A percentile compares a stretch with the other conserved stretches of the same genome.
Evolutionary conservation across 2,329 filamentous ascomycete species (phyloP).

Genomic region (Parasarocladium wereldwijsianum): DNA sequence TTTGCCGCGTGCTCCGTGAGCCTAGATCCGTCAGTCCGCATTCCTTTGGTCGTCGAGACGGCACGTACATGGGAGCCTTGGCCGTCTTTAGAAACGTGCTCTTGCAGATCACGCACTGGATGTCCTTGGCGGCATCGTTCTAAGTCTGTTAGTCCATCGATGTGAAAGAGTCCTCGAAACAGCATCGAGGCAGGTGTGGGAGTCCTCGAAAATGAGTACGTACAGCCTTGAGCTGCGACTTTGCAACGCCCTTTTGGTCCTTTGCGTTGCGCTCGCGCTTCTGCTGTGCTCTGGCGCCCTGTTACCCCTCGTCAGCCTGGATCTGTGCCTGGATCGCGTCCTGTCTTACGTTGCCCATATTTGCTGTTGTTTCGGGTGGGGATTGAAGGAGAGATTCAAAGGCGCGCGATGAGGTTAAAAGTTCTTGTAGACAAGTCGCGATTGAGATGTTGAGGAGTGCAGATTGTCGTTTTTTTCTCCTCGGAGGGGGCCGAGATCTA

Average conservation of each 20-base stretch:
- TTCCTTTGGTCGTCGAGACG: constrained; percentile 5
- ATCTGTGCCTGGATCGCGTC: background rate
- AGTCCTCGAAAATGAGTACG: constrained; percentile 14
- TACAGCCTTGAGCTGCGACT: constrained; percentile 56
- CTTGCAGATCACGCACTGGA: constrained; percentile 66
- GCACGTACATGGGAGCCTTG: constrained; percentile 50
- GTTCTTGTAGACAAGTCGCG: too few relatives aligned
- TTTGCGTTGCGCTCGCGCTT: constrained; percentile 61
- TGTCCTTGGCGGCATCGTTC: constrained; percentile 61
- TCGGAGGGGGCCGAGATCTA: too few relatives aligned
- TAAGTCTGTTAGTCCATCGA: constrained; percentile 16
- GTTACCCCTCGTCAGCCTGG: too few relatives aligned
- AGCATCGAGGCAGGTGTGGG: background rate
- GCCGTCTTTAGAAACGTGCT: constrained; percentile 68
- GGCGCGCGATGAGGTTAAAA: too few relatives aligned
- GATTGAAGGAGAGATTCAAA: too few relatives aligned
- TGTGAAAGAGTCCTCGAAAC: background rate
- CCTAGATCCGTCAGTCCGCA: constrained; percentile 18
- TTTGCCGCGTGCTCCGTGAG: constrained; percentile 59
- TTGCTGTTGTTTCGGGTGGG: too few relatives aligned
- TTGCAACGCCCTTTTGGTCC: constrained; percentile 38
- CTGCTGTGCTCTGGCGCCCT: constrained; percentile 54
- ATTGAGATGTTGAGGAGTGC: too few relatives aligned
- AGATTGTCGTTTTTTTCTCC: too few relatives aligned
- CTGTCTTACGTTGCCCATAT: constrained; percentile 20